phyloP scores from a whole-genome alignment of 768 basidiomycete genomes.

The Suillus occidentalis region DNA sequence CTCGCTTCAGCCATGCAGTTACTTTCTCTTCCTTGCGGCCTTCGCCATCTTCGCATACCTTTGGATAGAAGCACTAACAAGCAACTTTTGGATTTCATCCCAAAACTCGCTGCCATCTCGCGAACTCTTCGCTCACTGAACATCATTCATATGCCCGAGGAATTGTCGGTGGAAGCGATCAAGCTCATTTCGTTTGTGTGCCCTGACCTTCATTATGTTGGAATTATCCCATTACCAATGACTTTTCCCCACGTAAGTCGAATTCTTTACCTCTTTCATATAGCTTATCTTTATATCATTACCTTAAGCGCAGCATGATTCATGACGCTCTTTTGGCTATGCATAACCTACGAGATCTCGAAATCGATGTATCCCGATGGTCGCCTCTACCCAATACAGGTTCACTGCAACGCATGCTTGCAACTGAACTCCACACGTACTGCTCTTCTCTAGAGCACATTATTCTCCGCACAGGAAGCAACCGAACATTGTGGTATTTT shows the following conservation, averaged over 20 bases:
- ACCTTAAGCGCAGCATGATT: conserved; percentile 31
- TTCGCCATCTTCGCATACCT: conserved; percentile 46
- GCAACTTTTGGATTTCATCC: conserved; percentile 33
- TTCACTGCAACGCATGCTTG: conserved; percentile 35
- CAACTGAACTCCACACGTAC: conserved; percentile 40
- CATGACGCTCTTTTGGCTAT: conserved; percentile 36
- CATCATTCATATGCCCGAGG: conserved; percentile 37
- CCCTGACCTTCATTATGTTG: conserved; percentile 38
- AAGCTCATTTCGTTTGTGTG: conserved; percentile 34
- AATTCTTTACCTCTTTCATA: conserved; percentile 9
- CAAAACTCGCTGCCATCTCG: conserved; percentile 28
- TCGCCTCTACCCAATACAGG: conserved; percentile 28
- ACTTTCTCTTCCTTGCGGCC: conserved; percentile 31
- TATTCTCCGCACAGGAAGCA: conserved; percentile 34
- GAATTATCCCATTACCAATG: conserved; percentile 37
- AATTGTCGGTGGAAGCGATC: conserved; percentile 28
- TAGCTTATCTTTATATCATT: conserved; percentile 13
- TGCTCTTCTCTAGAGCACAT: conserved; percentile 35
- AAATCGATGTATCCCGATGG: conserved; percentile 40
- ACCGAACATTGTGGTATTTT: conserved; percentile 29
- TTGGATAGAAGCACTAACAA: conserved; percentile 39
- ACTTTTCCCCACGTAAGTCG: conserved; percentile 35
- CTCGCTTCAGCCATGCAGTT: conserved; percentile 43
- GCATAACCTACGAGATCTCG: conserved; percentile 34
- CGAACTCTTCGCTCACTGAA: conserved; percentile 38